Evolutionary conservation across 2,329 filamentous ascomycete genomes (phyloP).

Genomic region (Cordyceps farinosa): DNA sequence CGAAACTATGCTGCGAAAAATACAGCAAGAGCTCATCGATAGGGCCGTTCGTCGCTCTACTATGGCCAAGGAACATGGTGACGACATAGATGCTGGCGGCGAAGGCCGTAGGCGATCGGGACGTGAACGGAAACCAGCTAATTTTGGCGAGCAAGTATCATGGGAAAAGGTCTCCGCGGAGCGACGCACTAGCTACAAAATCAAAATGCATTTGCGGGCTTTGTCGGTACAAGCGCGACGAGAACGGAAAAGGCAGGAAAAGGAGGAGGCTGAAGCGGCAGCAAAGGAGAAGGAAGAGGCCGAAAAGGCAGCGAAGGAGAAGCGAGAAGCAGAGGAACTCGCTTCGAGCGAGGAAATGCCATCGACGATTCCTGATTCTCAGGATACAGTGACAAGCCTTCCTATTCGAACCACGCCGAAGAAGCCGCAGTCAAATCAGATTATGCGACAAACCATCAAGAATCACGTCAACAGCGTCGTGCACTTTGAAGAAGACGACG

Average conservation of each 20-base stretch:
- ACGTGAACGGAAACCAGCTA: constrained; percentile 28
- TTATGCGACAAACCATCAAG: constrained; percentile 14
- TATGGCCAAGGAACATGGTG: not conserved
- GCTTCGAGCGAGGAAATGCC: not conserved
- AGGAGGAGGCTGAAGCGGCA: constrained; percentile 14
- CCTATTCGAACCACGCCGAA: constrained; percentile 13
- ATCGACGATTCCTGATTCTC: constrained; percentile 18
- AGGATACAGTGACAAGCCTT: constrained; percentile 8
- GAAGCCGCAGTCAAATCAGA: constrained; percentile 2
- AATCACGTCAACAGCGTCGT: constrained; percentile 17
- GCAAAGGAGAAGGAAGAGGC: constrained; percentile 9
- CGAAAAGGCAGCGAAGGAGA: constrained; percentile 10
- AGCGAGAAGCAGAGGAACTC: not conserved
- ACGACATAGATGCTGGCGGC: constrained; percentile 33
- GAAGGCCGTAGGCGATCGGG: constrained; percentile 26
- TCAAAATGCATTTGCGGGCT: constrained; percentile 14
- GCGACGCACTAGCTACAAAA: constrained; percentile 15
- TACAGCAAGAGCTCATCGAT: constrained; percentile 14
- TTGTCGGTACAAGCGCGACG: constrained; percentile 4
- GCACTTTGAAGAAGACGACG: constrained; percentile 14
- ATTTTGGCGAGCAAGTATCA: constrained; percentile 30
- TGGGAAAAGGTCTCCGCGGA: constrained; percentile 25
- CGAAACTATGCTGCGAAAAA: constrained; percentile 7
- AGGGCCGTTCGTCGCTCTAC: constrained; percentile 13
- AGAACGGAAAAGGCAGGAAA: constrained; percentile 2